Percentiles rank a stretch among this genome's conserved stretches.
Conservation (phyloP, 2,329 filamentous ascomycete species). For the Epichloe aotearoae region DNA sequence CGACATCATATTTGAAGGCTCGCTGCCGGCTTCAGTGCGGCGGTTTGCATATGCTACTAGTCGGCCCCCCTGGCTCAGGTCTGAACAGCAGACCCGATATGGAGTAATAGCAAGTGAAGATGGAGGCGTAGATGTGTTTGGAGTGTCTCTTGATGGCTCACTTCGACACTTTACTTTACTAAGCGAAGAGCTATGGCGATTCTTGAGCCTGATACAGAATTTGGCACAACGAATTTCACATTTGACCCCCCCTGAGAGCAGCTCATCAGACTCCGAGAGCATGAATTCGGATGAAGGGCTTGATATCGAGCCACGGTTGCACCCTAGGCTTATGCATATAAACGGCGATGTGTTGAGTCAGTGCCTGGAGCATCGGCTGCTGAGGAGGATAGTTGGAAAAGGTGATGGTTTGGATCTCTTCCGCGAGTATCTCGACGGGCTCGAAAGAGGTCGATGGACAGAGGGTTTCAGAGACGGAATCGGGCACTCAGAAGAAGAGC, state of each 20-base stretch:
- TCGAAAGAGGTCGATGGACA: constrained; percentile 34
- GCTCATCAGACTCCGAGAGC: constrained; percentile 4
- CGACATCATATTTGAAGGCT: constrained; percentile 39
- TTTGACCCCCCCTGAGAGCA: constrained; percentile 28
- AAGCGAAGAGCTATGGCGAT: constrained; percentile 44
- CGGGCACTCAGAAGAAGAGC: constrained; percentile 10
- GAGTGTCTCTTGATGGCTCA: constrained; percentile 55
- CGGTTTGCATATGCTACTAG: constrained; percentile 40
- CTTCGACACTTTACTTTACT: constrained; percentile 59
- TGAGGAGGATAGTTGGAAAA: constrained; percentile 29
- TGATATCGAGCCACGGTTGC: constrained; percentile 23
- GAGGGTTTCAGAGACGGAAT: constrained; percentile 14
- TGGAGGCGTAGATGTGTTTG: constrained; percentile 43
- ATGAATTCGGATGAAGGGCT: constrained; percentile 11
- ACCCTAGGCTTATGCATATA: constrained; percentile 44
- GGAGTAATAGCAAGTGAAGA: constrained; percentile 28
- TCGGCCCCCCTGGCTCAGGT: constrained; percentile 36
- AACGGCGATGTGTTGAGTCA: constrained; percentile 52
- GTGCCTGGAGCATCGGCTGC: constrained; percentile 32
- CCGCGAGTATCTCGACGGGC: constrained; percentile 31
- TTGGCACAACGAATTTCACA: constrained; percentile 37
- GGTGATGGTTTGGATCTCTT: constrained; percentile 27
- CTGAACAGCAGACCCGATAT: constrained; percentile 22
- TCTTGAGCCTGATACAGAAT: constrained; percentile 63
- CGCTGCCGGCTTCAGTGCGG: constrained; percentile 42